These are phyloP conservation scores for Blastobotrys buckinghamii DNA, from an alignment of 1,139 yeast species.

Conservation along the genomic window DNA sequence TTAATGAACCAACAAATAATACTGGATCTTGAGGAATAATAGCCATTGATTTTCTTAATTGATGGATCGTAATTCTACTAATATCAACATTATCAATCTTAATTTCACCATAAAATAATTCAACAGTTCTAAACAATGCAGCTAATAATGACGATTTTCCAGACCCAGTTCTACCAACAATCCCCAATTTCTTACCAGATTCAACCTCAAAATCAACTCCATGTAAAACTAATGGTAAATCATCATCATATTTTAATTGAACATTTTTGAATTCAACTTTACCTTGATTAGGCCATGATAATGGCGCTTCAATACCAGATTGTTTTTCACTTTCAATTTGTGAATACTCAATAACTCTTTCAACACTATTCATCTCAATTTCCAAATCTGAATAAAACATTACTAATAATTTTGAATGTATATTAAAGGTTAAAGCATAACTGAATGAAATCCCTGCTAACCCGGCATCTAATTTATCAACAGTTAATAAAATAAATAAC, in stretches of 20 bases:
- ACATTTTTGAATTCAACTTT: slow-evolving; percentile 48
- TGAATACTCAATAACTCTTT: slow-evolving; percentile 65
- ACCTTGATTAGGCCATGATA: slow-evolving; percentile 39
- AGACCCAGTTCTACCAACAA: slow-evolving; percentile 80
- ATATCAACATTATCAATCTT: slow-evolving; percentile 53
- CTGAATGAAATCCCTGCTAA: slow-evolving; percentile 88
- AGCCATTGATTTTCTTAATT: slow-evolving; percentile 52
- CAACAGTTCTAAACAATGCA: slow-evolving; percentile 64
- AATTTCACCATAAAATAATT: slow-evolving; percentile 51
- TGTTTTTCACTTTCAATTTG: slow-evolving; percentile 60
- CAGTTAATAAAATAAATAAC: slow-evolving; percentile 65
- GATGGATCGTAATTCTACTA: slow-evolving; percentile 46
- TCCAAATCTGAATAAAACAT: slow-evolving; percentile 61
- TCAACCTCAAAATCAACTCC: slow-evolving; percentile 46
- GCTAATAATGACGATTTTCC: slow-evolving; percentile 68
- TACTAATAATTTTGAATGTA: slow-evolving; percentile 92
- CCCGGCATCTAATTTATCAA: slow-evolving; percentile 77
- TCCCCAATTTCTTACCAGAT: slow-evolving; percentile 65
- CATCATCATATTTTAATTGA: slow-evolving; percentile 55
- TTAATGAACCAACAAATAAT: slow-evolving; percentile 56
- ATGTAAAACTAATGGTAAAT: slow-evolving; percentile 47
- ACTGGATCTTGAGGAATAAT: slow-evolving; percentile 75
- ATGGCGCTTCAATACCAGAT: not conserved
- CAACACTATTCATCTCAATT: slow-evolving; percentile 74
- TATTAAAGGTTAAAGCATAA: slow-evolving; percentile 87